Evolutionary conservation across 148 eudicot genomes (phyloP).

Genomic region (Fallopia convolvulus): DNA sequence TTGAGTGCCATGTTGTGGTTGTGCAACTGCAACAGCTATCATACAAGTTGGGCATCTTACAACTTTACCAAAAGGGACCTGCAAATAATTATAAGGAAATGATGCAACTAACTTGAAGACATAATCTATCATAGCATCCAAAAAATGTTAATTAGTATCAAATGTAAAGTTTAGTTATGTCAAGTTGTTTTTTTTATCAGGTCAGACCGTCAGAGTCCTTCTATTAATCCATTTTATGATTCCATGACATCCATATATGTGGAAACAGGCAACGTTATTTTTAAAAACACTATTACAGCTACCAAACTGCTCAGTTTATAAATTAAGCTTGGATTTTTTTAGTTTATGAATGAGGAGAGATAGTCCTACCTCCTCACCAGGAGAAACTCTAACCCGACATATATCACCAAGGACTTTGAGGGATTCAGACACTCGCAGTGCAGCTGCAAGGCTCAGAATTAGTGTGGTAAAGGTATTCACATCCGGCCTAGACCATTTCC

Average conservation of each 20-base stretch:
- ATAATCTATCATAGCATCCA: neutral
- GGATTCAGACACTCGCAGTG: conserved; percentile 79
- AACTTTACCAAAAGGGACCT: conserved; percentile 95
- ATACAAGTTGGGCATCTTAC: conserved; percentile 78
- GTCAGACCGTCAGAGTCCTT: conserved; percentile 4
- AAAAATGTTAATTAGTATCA: conserved; percentile 1
- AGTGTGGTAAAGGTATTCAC: conserved; percentile 48
- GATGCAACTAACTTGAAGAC: neutral
- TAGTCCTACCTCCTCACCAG: conserved; percentile 64
- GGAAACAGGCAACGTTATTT: neutral
- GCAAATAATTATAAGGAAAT: conserved; percentile 13
- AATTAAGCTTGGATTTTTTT: neutral
- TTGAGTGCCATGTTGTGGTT: conserved; percentile 97
- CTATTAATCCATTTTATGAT: too few species aligned
- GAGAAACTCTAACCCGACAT: conserved; percentile 79
- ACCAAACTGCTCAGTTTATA: neutral
- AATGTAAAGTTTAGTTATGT: neutral
- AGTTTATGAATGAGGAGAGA: neutral
- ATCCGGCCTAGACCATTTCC: conserved; percentile 96
- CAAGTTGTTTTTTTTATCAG: neutral
- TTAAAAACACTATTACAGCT: neutral
- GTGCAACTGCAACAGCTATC: conserved; percentile 89
- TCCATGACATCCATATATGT: neutral
- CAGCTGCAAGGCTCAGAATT: conserved; percentile 71
- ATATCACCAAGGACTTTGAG: conserved; percentile 56